Percentiles rank a stretch among this genome's conserved stretches.
Evolutionary conservation across 2,329 filamentous ascomycete genomes (phyloP).

Genomic region (Paracorniculantispora psalliotae): DNA sequence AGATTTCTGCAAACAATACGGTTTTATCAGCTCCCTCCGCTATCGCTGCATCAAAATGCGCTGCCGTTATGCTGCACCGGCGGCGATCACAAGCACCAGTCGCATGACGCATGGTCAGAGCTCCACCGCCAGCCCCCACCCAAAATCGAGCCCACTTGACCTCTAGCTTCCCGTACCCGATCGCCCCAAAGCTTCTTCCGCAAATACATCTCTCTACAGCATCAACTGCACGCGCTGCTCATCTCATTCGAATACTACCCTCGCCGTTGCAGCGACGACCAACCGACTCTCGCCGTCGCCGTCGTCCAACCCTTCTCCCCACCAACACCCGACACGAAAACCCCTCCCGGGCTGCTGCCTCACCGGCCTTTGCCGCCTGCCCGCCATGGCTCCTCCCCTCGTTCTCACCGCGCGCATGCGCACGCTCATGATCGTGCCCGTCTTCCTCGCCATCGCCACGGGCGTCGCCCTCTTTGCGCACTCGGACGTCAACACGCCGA

Average conservation of each 20-base stretch:
- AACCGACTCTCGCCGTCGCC: neutral
- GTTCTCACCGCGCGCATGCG: conserved; percentile 33
- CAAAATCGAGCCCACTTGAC: neutral
- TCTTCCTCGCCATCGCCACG: conserved; percentile 41
- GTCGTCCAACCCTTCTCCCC: neutral
- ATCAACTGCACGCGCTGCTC: neutral
- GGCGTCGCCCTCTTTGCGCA: conserved; percentile 38
- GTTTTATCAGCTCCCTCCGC: too few relatives aligned
- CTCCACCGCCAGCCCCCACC: neutral
- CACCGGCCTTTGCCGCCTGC: neutral
- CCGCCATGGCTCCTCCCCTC: conserved; percentile 3
- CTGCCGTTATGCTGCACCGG: too few relatives aligned
- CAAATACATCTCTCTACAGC: neutral
- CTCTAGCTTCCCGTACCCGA: neutral
- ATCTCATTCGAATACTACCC: neutral
- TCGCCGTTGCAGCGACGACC: neutral
- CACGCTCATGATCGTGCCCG: conserved; percentile 45
- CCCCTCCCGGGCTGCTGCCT: neutral
- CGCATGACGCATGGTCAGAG: neutral
- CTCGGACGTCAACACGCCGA: conserved; percentile 45
- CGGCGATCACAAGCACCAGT: neutral
- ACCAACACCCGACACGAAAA: neutral
- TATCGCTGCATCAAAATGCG: too few relatives aligned
- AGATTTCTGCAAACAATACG: too few relatives aligned
- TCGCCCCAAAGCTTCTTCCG: neutral